Evolutionary conservation across 108 stramenopile genomes (phyloP), one percentile per base, ranked within the genome.

Genomic region (Cyclostephanos tholiformis): DNA sequence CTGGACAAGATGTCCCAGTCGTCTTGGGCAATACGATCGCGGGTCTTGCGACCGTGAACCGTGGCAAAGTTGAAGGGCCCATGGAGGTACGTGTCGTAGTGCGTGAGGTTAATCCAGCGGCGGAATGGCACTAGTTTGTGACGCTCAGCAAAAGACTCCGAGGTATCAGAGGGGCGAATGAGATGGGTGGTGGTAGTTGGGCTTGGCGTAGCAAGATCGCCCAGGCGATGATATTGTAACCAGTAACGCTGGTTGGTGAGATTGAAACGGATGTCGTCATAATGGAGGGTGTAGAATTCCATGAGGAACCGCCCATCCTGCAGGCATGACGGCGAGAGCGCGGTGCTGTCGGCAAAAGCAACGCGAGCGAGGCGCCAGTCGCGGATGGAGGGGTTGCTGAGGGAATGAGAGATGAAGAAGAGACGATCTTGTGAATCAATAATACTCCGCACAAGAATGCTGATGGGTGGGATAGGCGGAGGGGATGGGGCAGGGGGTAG

Each of bases 341-440:
- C 17, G 0, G 62, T 6, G 20, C 25, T 46, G 36, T 51, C 29
- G 17, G 26, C 27, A n/a, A 72, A 39, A 5, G n/a, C 32, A 0
- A 72, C 32, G 3, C 36, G 51, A 1, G 63, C 32, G 0, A 72
- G 36, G 3, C 35, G 30, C 71, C 71, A 72, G 38, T 72, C 71
- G 5, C 62, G 49, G 12, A 13, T 51, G 6, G 29, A 38, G 27
- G n/a, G 12, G 27, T 41, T 39, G 8, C 23, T n/a, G 2, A 44
- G 16, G 1, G 39, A 36, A 2, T 17, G 20, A 2, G 43, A 22
- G 26, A 71, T 27, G n/a, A 71, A 71, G 26, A 71, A 71, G 0
- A 71, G 44, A 0, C 27, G 2, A 29, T 71, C 70, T 10, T 27
- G 12, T 16, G 49, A 63, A 4, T 14, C 2, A 5, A 63, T 53